Percentiles rank a stretch among this genome's conserved stretches.
Conservation (phyloP, 495 filamentous ascomycete genomes). For the Cercophora scortea region DNA sequence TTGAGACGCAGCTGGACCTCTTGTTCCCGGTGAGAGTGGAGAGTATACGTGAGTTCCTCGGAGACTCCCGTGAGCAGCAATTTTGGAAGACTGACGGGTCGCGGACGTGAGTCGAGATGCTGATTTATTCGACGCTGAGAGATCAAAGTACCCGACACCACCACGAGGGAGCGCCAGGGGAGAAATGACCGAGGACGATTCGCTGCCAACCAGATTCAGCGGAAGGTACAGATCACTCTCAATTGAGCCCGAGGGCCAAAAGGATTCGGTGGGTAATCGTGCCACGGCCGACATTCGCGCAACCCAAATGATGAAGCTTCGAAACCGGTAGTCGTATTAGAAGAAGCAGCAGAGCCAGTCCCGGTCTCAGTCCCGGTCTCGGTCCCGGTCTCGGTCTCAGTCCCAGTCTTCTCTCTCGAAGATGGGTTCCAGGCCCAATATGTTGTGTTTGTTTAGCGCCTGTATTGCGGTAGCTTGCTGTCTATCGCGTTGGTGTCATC, state of each 20-base stretch:
- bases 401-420: no score
- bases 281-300: conserved; percentile 21
- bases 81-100: not conserved
- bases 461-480: not conserved
- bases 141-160: conserved; percentile 27
- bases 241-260: conserved; percentile 19
- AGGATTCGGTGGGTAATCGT: conserved; percentile 22
- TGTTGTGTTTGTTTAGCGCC: not conserved
- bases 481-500: conserved; percentile 12
- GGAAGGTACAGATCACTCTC: conserved; percentile 15
- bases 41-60: conserved; percentile 13
- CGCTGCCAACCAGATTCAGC: conserved; percentile 19
- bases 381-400: not conserved
- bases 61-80: not conserved
- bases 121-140: conserved; percentile 2
- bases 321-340: not conserved
- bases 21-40: conserved; percentile 16
- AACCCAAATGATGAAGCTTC: not conserved
- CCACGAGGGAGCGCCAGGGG: conserved; percentile 31
- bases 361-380: not conserved
- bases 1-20: conserved; percentile 8
- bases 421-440: not conserved
- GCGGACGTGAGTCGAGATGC: conserved; percentile 1
- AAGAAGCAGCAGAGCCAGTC: not conserved
- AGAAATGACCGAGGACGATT: conserved; percentile 32